Base-by-base conservation (phyloP, 768 basidiomycete species). In the button mushroom (Agaricus bisporus) region DNA sequence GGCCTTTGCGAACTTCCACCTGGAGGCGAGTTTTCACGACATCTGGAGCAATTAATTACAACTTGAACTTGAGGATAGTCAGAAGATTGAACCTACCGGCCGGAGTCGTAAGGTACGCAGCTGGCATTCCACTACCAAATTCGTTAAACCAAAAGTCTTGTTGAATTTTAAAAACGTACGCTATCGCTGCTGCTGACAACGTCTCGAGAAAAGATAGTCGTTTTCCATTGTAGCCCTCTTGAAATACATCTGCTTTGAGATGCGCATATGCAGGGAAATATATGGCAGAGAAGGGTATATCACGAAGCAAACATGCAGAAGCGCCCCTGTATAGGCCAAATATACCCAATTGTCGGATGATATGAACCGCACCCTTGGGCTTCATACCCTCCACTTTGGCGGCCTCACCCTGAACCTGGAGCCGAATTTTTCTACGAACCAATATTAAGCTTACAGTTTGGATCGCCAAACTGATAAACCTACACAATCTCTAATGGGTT, bases 1-100 rank as follows among this genome's bases (percentile, higher is more conserved):
- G 83, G 10, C 97, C 97, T 63, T 88, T 85, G 58, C 87, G 80
- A 41, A 92, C 88, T 67, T 98, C 97, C 10, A 91, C 87, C 67
- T 98, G 95, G 59, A 98, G 72, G 44, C 95, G 82, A 14, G 97
- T 98, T 80, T 99, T 98, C 64, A 98, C 90, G 57, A 98, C 97
- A 70, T 99, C 95, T 88, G 46, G n/a, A 48, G 38, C 38, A 15
- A 18, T 39, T 37, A 22, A 32, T 12, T 18, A 4, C 4, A 42
- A 54, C 28, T 36, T 38, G 41, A 32, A 32, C 11, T 54, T 47
- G 25, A 49, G 43, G 44, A 49, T 41, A 44, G 54, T 51, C 41
- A 15, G 41, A 54, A 43, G 49, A 47, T 47, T 48, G 14, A 38
- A 59, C 74, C 62, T 59, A 90, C 91, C 91, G 61, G 89, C 89